Conservation (phyloP, 805 yeast genomes). For the Nakazawaea anatomiae region DNA sequence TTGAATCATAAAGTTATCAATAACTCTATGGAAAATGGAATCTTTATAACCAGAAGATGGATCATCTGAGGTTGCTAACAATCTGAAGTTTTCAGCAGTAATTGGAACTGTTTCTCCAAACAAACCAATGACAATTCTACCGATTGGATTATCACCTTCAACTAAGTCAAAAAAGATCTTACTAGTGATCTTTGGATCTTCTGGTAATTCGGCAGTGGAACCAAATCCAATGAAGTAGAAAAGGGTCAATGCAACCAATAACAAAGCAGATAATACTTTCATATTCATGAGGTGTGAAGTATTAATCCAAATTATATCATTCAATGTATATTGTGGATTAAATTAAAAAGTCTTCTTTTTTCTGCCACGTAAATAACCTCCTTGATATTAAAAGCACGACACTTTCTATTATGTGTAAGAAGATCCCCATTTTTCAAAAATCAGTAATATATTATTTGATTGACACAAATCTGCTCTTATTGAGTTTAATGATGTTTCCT, state of each 20-base stretch:
- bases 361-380: too few species aligned
- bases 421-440: too few species aligned
- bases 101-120: conserved; percentile 84
- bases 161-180: conserved; percentile 82
- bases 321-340: too few species aligned
- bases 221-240: conserved; percentile 7
- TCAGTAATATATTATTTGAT: too few species aligned
- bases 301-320: too few species aligned
- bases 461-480: too few species aligned
- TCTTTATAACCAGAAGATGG: conserved; percentile 56
- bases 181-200: conserved; percentile 58
- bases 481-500: too few species aligned
- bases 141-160: conserved; percentile 72
- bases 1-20: conserved; percentile 69
- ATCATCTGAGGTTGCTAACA: conserved; percentile 71
- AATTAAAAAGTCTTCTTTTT: too few species aligned
- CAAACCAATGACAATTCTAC: conserved; percentile 81
- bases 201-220: conserved; percentile 16
- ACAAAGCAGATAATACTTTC: conserved; percentile 6
- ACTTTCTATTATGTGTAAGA: too few species aligned
- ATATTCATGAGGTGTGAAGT: conserved; percentile 14
- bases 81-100: conserved; percentile 85
- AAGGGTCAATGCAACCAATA: conserved; percentile 8
- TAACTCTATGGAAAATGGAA: conserved; percentile 68
- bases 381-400: too few species aligned